Evolutionary conservation across 345 rosid species (phyloP).

Genomic region (Geranium brycei): DNA sequence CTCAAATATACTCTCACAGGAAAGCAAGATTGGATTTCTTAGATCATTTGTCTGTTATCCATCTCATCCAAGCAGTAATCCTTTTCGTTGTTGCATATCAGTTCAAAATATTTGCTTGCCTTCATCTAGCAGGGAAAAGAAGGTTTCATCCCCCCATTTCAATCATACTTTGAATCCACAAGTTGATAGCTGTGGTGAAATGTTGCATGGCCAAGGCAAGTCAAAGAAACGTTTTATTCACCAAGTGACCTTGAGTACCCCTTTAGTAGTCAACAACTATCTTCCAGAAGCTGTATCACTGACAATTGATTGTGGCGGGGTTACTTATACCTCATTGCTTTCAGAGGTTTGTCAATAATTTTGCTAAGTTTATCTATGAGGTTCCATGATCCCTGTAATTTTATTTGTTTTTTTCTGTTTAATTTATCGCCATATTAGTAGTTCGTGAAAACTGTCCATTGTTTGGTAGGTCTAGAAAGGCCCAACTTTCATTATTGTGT

Average conservation of each 20-base stretch:
- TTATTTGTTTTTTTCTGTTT: neutral
- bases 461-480: neutral
- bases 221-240: slow-evolving; percentile 41
- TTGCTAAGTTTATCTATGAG: slow-evolving; percentile 2
- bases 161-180: slow-evolving; percentile 19
- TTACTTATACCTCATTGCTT: slow-evolving; percentile 42
- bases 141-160: slow-evolving; percentile 10
- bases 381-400: slow-evolving; percentile 9
- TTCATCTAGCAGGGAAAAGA: slow-evolving; percentile 27
- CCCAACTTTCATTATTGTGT: neutral
- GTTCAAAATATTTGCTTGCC: slow-evolving; percentile 44
- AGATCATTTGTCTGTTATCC: slow-evolving; percentile 90
- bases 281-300: slow-evolving; percentile 61
- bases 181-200: slow-evolving; percentile 20
- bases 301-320: slow-evolving; percentile 67
- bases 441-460: too few relatives aligned
- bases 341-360: slow-evolving; percentile 52
- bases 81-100: slow-evolving; percentile 81
- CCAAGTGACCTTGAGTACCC: slow-evolving; percentile 63
- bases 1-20: slow-evolving; percentile 60
- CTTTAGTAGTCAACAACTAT: slow-evolving; percentile 54
- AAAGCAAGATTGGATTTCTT: slow-evolving; percentile 63
- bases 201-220: slow-evolving; percentile 24
- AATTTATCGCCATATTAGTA: too few relatives aligned
- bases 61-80: slow-evolving; percentile 75